Base-by-base conservation (phyloP, 225 moss, liverwort and hornwort genomes). In the Straminergon stramineum region DNA sequence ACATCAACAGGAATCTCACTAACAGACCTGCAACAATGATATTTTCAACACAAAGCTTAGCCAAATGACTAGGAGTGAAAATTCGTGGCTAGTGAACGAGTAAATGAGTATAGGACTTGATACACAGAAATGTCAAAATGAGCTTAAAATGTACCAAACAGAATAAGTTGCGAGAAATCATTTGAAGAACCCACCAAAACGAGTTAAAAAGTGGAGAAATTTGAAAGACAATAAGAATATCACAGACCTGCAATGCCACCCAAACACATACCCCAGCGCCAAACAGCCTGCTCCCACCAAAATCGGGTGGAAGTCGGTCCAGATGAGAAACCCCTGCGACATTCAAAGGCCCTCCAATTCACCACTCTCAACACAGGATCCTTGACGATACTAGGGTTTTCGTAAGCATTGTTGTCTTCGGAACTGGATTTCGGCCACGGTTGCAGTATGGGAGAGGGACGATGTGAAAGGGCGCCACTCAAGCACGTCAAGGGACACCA, bases 251-350 rank as follows among this genome's bases (percentile, higher is more conserved):
- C 92, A 92, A 81, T 92, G 94, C 76, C 93, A 60, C 78, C 94
- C 94, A 87, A 92, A 94, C 82, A 91, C 92, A 88, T 91, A 94
- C 87, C 94, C 94, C n/a, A 94, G 81, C 9, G 93, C 91, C 89
- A 94, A 88, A 60, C 94, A 94, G 63, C 94, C 93, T 89, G 94
- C 94, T 90, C 94, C 94, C 90, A 94, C 91, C 84, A 94, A 79
- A 84, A 94, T 77, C 57, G 93, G 93, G 91, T 94, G 94, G 91
- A 92, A 85, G 75, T 94, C 92, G 87, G 80, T 87, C 91, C 89
- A 93, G 56, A 76, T 77, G 30, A 89, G 87, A 88, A 88, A 88
- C 60, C 83, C 89, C 79, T 90, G 91, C 91, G 91, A 89, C 92
- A 92, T 92, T 91, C 91, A 92, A 81, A 74, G 51, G 79, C 87